Evolutionary conservation across 2,329 filamentous ascomycete species (phyloP).

Genomic region (Coniella vitis): DNA sequence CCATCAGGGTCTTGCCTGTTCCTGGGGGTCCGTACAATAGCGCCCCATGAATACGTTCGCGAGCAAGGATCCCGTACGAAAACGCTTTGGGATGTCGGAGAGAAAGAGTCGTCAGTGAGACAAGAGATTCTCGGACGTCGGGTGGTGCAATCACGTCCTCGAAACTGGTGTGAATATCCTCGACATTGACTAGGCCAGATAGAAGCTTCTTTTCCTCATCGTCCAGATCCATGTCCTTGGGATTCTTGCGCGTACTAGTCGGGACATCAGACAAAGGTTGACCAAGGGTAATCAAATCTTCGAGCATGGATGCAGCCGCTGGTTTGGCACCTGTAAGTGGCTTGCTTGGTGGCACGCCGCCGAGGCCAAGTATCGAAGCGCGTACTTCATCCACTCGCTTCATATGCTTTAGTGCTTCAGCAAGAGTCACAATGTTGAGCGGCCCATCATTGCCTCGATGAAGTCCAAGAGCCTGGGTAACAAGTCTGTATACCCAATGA

Average conservation of each 20-base stretch:
- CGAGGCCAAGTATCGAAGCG: not conserved
- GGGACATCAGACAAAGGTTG: slow-evolving; percentile 8
- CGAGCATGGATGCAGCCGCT: slow-evolving; percentile 21
- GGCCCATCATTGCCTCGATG: slow-evolving; percentile 12
- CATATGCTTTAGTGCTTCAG: slow-evolving; percentile 23
- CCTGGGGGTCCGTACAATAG: slow-evolving; percentile 85
- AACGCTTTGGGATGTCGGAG: slow-evolving; percentile 90
- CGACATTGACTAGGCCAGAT: slow-evolving; percentile 72
- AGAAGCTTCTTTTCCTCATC: slow-evolving; percentile 78
- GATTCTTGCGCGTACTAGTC: slow-evolving; percentile 5
- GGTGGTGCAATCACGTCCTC: slow-evolving; percentile 74
- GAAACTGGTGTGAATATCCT: slow-evolving; percentile 81
- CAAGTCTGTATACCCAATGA: slow-evolving; percentile 28
- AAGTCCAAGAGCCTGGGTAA: slow-evolving; percentile 22
- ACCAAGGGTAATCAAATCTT: slow-evolving; percentile 7
- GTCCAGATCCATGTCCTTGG: slow-evolving; percentile 45
- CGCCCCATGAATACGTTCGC: slow-evolving; percentile 83
- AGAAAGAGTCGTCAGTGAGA: slow-evolving; percentile 81
- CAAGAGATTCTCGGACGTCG: slow-evolving; percentile 80
- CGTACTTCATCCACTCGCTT: slow-evolving; percentile 7
- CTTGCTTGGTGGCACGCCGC: slow-evolving; percentile 17
- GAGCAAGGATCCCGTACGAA: slow-evolving; percentile 85
- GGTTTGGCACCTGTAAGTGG: slow-evolving; percentile 25
- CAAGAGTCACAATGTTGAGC: slow-evolving; percentile 15
- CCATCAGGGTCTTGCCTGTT: slow-evolving; percentile 65